Conservation (phyloP, 164 flowering plant species). For the Aristolochia californica region DNA sequence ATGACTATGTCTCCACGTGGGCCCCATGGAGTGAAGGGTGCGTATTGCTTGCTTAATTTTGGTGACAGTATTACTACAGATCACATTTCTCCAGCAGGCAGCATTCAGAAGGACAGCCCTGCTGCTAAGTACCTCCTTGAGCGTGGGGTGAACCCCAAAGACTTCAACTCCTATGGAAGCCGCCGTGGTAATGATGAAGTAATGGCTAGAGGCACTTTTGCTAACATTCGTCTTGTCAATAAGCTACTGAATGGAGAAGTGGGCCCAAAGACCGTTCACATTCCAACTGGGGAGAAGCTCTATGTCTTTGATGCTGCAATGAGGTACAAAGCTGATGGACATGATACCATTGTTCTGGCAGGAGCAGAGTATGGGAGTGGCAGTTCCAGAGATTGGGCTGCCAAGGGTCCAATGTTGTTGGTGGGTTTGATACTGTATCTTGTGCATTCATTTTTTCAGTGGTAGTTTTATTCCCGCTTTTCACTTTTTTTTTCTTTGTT, state of each 20-base stretch:
- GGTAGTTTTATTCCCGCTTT: not conserved
- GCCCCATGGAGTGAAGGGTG: slow-evolving; percentile 58
- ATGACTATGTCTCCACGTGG: slow-evolving; percentile 71
- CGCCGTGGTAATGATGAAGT: slow-evolving; percentile 74
- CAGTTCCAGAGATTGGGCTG: slow-evolving; percentile 83
- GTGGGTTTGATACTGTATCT: slow-evolving; percentile 16
- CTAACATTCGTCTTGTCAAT: slow-evolving; percentile 63
- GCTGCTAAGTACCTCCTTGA: slow-evolving; percentile 61
- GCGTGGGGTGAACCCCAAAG: slow-evolving; percentile 44
- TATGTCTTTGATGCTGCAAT: slow-evolving; percentile 58
- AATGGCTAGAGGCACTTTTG: slow-evolving; percentile 75
- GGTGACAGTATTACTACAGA: slow-evolving; percentile 79
- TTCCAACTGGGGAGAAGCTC: slow-evolving; percentile 62
- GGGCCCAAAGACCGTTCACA: slow-evolving; percentile 59
- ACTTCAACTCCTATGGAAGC: slow-evolving; percentile 76
- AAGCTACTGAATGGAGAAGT: slow-evolving; percentile 66
- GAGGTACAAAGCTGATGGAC: slow-evolving; percentile 58
- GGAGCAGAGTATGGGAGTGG: slow-evolving; percentile 85
- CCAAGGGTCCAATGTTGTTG: slow-evolving; percentile 72
- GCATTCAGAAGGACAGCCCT: slow-evolving; percentile 72
- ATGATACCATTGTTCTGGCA: slow-evolving; percentile 51
- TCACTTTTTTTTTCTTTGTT: not conserved
- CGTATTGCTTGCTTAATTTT: slow-evolving; percentile 62
- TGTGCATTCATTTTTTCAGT: not conserved
- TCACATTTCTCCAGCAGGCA: slow-evolving; percentile 76